Evolutionary conservation across 2,329 filamentous ascomycete species (phyloP).

Genomic region (Alternaria sp.): DNA sequence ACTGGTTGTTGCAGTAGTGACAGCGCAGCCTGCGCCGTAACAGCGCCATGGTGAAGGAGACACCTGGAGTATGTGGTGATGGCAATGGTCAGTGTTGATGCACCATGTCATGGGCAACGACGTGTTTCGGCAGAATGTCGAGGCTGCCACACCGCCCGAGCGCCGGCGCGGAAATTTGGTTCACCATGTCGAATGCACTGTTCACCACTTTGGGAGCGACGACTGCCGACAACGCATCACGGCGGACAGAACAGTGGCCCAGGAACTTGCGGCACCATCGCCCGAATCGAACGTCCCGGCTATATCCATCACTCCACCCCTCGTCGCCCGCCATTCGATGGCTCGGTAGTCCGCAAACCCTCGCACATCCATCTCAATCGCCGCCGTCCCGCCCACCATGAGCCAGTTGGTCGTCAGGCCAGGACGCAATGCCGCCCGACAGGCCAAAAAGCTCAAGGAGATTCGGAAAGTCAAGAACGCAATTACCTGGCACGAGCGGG

Average conservation of each 20-base stretch:
- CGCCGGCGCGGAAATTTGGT: conserved; percentile 28
- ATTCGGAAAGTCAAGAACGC: conserved; percentile 56
- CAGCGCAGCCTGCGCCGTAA: conserved; percentile 48
- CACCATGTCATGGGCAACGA: conserved; percentile 20
- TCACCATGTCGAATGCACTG: conserved; percentile 13
- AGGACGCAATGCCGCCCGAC: conserved; percentile 38
- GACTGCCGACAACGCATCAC: conserved; percentile 6
- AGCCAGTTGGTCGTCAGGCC: conserved; percentile 35
- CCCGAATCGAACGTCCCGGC: neutral
- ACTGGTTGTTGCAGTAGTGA: conserved; percentile 45
- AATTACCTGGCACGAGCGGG: conserved; percentile 42
- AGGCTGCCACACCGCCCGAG: conserved; percentile 26
- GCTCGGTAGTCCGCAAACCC: conserved; percentile 38
- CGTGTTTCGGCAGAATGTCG: conserved; percentile 28
- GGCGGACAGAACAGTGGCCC: neutral
- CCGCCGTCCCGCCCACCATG: conserved; percentile 64
- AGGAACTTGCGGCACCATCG: neutral
- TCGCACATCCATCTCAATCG: conserved; percentile 17
- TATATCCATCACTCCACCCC: neutral
- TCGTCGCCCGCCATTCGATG: conserved; percentile 25
- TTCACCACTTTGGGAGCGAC: conserved; percentile 13
- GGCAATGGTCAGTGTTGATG: conserved; percentile 3
- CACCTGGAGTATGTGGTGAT: conserved; percentile 5
- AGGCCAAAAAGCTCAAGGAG: conserved; percentile 43
- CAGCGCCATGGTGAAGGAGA: conserved; percentile 38